Evolutionary conservation across 768 basidiomycete species (phyloP), one percentile per base, ranked within the genome.

Genomic region (Hypsizygus marmoreus): DNA sequence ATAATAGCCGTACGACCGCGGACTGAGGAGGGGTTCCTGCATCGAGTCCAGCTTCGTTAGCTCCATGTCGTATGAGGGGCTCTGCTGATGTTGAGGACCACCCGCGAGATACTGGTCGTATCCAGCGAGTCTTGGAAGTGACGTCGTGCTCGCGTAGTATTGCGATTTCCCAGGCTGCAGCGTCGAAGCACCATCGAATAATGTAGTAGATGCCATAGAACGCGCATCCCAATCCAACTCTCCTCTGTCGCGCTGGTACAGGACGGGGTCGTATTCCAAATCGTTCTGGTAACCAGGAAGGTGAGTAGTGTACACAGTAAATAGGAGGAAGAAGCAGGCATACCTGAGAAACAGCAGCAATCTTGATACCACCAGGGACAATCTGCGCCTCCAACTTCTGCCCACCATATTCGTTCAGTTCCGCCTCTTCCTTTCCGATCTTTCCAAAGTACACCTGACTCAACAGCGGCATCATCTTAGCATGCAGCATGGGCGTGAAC

Each of bases 221-320:
- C 84, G 81, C 34, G 76, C 75, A 55, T 97, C 94, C 91, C 90
- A 95, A 56, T 95, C 91, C 37, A 84, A 61, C 63, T 95, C 91
- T 42, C 89, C 91, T 49, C 87, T 76, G 60, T 93, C 91, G 12
- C 88, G 82, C 54, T 75, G 78, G 57, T 92, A 93, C 14, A 88
- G 66, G 6, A 65, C 71, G n/a, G 86, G 88, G 57, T 92, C 91
- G 60, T 90, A 91, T 62, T 86, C 89, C 36, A 93, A 73, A 50
- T 93, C 87, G 52, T 69, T 72, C 78, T 86, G 45, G 2, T 47
- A 30, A 17, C 9, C 3, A 14, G 36, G 32, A 35, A 10, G 51
- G 46, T 37, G 22, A 37, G 23, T 28, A 34, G 16, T 28, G 17
- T 8, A 31, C 13, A 14, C 8, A 44, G 1, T 4, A 44, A 40